phyloP scores from a whole-genome alignment of 1,139 yeast genomes.

The Protomyces lactucae-debilis region DNA sequence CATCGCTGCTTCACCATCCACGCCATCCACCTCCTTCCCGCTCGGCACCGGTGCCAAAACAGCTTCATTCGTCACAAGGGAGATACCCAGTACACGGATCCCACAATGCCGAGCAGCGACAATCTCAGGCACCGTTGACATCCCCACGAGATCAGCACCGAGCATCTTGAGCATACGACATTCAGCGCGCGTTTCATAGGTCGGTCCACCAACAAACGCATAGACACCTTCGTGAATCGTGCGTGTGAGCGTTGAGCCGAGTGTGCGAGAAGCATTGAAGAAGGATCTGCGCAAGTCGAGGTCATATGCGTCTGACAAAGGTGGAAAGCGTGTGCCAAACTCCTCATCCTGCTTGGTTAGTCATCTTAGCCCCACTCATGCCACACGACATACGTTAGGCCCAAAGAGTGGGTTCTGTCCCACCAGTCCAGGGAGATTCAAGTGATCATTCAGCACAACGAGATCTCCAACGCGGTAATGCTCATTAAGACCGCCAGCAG shows the following conservation, averaged over 20 bases:
- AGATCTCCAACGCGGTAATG: conserved; percentile 65
- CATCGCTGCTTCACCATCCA: conserved; percentile 48
- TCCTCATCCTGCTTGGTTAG: conserved; percentile 45
- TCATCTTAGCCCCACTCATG: too few relatives aligned
- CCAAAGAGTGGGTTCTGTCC: conserved; percentile 88
- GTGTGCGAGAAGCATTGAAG: conserved; percentile 47
- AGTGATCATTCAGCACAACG: conserved; percentile 73
- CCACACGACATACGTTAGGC: conserved; percentile 48
- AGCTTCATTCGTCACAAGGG: conserved; percentile 79
- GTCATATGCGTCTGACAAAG: conserved; percentile 86
- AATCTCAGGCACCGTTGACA: conserved; percentile 97
- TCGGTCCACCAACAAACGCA: conserved; percentile 84
- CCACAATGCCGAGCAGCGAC: conserved; percentile 87
- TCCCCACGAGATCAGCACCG: conserved; percentile 95
- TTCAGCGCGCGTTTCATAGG: conserved; percentile 90
- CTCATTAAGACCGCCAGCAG: conserved; percentile 83
- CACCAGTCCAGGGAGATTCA: conserved; percentile 83
- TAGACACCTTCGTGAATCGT: conserved; percentile 80
- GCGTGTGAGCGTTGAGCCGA: conserved; percentile 53
- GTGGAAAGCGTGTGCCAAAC: conserved; percentile 81
- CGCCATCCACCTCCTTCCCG: conserved; percentile 49
- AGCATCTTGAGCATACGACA: conserved; percentile 63
- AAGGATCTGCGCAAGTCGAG: conserved; percentile 52
- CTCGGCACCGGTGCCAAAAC: conserved; percentile 72
- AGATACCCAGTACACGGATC: conserved; percentile 67